Base-by-base conservation (phyloP, 176 grass and related monocot genomes). In the Avena sativa region DNA sequence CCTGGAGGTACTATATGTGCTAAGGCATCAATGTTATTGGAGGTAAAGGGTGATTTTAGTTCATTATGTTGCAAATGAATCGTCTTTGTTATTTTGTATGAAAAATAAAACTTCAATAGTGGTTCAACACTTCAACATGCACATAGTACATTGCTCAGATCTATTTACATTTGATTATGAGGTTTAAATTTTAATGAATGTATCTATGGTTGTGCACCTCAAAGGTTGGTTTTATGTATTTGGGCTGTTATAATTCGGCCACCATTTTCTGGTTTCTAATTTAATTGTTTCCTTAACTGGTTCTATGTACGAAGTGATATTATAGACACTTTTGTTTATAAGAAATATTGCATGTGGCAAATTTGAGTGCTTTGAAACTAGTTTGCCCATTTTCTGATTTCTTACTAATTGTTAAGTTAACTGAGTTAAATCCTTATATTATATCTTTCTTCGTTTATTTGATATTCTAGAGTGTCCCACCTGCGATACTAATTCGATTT, bases 21-120 rank as follows among this genome's bases (percentile, higher is more conserved):
- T 34, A 99, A 96, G 89, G 97, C 97, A 86, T 99, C 97, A 43
- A 99, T 99, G 97, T 71, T 99, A 78, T 89, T 99, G 72, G 90
- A 99, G 94, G 97, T 93, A 88, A 75, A 75, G n/a, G 59, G 60
- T 21, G 21, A 34, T 69, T 44, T 21, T 85, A 36, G 17, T 51
- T 76, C 44, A 64, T 38, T 76, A 12, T 13, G 30, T 17, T 64
- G 43, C 4, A 47, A 69, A 11, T 75, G 38, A 8, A 4, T 3
- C 34, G 11, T 78, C n/a, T 30, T 34, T 80, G 21, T 59, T 34
- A 66, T 66, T 19, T 30, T 74, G 12, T 64, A 75, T 4, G 2
- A 15, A n/a, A n/a, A 44, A 12, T 12, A 15, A 1, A 55, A 48
- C 13, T 19, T 51, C 12, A 12, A 57, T 71, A 30, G 75, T 83